Percentiles rank a stretch among this genome's conserved stretches.
Evolutionary conservation across 2,329 filamentous ascomycete genomes (phyloP).

Genomic region (Penicillium concentricum): DNA sequence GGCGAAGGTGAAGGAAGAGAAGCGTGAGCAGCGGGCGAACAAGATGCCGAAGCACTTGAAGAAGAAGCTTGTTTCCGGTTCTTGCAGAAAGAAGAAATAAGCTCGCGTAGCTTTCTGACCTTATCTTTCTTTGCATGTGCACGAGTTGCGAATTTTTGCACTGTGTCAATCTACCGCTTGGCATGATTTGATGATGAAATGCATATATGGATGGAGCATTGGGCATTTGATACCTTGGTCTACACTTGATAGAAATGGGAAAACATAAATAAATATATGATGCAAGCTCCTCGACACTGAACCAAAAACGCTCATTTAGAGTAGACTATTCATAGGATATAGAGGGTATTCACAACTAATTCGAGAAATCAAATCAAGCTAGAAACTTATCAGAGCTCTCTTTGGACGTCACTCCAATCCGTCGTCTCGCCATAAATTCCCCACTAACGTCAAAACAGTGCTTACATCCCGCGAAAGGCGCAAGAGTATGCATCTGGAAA

Average conservation of each 20-base stretch:
- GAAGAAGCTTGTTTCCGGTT: constrained; percentile 55
- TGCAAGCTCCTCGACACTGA: not conserved
- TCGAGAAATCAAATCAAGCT: not conserved
- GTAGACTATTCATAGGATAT: not conserved
- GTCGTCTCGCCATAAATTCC: constrained; percentile 4
- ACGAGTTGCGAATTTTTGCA: constrained; percentile 14
- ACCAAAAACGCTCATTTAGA: not conserved
- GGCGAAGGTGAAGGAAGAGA: constrained; percentile 87
- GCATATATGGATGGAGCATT: constrained; percentile 30
- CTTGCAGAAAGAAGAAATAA: constrained; percentile 39
- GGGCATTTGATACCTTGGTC: constrained; percentile 28
- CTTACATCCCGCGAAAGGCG: constrained; percentile 28
- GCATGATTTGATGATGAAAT: constrained; percentile 32
- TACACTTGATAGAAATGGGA: constrained; percentile 19
- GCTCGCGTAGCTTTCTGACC: constrained; percentile 7
- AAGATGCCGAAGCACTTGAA: constrained; percentile 98
- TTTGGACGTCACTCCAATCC: constrained; percentile 37
- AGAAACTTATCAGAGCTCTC: constrained; percentile 43
- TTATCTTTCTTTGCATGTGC: constrained; percentile 16
- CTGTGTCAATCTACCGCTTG: constrained; percentile 15
- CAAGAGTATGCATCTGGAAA: constrained; percentile 34
- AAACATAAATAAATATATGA: constrained; percentile 3
- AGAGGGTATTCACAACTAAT: not conserved
- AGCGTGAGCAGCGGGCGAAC: constrained; percentile 85
- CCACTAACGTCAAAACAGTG: constrained; percentile 15